Evolutionary conservation across 176 grass and related monocot genomes (phyloP).

Genomic region (Dendrocalamus sinicus): DNA sequence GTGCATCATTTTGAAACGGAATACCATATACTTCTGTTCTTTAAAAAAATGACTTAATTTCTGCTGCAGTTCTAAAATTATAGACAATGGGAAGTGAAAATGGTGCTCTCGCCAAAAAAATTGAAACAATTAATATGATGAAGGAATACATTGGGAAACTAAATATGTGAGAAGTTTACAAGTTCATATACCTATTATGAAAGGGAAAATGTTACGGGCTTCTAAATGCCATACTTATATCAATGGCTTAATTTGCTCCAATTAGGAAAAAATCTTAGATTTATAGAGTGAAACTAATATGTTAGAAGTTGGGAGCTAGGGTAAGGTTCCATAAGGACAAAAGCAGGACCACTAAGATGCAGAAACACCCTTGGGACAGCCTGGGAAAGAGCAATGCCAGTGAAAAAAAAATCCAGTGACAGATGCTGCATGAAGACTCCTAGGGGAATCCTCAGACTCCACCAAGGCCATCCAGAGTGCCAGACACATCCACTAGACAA

Average conservation of each 20-base stretch:
- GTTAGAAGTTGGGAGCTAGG: background rate
- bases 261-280: background rate
- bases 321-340: background rate
- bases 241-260: background rate
- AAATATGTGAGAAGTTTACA: background rate
- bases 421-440: background rate
- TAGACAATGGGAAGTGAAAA: background rate
- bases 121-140: background rate
- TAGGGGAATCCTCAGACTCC: conserved; percentile 1
- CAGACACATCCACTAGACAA: background rate
- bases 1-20: background rate
- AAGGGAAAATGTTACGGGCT: background rate
- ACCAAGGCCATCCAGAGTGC: background rate
- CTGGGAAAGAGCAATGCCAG: background rate
- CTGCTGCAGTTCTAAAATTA: background rate
- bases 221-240: background rate
- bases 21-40: background rate
- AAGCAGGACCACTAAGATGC: background rate
- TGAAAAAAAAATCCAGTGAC: background rate
- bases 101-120: background rate
- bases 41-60: background rate
- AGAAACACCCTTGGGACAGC: background rate
- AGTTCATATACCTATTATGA: background rate
- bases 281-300: background rate
- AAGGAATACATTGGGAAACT: background rate